Base-by-base conservation (phyloP, 805 yeast genomes). In the Candida maesae region DNA sequence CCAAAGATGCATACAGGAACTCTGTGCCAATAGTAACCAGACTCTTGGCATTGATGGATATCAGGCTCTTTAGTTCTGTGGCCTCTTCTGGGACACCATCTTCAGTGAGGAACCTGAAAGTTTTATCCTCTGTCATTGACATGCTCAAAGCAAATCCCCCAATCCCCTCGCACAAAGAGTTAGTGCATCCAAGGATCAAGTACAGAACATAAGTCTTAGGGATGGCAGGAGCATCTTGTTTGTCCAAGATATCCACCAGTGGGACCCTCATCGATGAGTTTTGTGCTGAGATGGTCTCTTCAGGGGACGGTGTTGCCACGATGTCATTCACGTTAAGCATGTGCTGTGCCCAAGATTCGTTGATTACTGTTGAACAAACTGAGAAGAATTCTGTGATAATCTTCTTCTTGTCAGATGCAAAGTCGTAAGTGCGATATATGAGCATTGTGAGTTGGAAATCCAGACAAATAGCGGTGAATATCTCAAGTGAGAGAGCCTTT, bases 241-340 rank as follows among this genome's bases (percentile, higher is more conserved):
- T 89, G 56, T 91, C 98, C 18, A 93, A 68, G 39, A 81, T 74
- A 41, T 91, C 96, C 23, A 90, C 67, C 42, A 79, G 73, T 12
- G 79, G 65, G 0, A 81, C 68, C 49, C 78, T 76, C 35, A 74
- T 61, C 2, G 67, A 55, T 0, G 85, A 74, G 10, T 58, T 59
- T 4, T 65, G 60, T 13, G 60, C 56, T 0, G 79, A 69, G 21
- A 81, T 61, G 0, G 67, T 56, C 4, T 62, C 54, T 5, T 50
- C 55, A 7, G 38, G 23, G 3, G 37, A 23, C 25, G 61, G 59
- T 4, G 46, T 23, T 6, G 38, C 24, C 8, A 73, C 65, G 2
- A 60, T 56, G 12, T 55, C 58, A 6, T 63, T 54, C 20, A 58
- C 54, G 17, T 67, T 62, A 11, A 78, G 49, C 8, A 65, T 39